Evolutionary conservation across 2,329 filamentous ascomycete species (phyloP).

Genomic region (Alternaria atra): DNA sequence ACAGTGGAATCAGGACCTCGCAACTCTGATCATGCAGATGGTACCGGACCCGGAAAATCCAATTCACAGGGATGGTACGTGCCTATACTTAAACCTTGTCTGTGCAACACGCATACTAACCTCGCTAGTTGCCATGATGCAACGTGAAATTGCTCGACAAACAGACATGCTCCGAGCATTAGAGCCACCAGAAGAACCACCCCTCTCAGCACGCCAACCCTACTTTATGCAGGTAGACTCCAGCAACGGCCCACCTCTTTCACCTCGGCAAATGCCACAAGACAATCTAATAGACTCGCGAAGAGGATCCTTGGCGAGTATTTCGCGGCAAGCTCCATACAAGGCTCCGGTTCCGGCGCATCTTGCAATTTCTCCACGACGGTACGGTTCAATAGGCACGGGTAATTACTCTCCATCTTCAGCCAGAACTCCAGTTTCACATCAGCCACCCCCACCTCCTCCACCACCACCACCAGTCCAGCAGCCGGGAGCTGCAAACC

Average conservation of each 20-base stretch:
- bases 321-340: slow-evolving; percentile 70
- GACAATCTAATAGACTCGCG: slow-evolving; percentile 73
- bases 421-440: slow-evolving; percentile 74
- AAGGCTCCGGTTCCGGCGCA: slow-evolving; percentile 83
- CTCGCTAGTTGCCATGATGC: slow-evolving; percentile 59
- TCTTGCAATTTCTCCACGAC: slow-evolving; percentile 78
- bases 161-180: slow-evolving; percentile 65
- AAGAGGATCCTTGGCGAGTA: slow-evolving; percentile 67
- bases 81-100: slow-evolving; percentile 32
- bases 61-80: slow-evolving; percentile 83
- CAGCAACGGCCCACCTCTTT: slow-evolving; percentile 74
- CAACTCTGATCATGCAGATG: slow-evolving; percentile 75
- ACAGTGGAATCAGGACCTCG: slow-evolving; percentile 85
- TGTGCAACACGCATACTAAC: slow-evolving; percentile 34
- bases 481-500: slow-evolving; percentile 65
- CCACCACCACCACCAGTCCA: slow-evolving; percentile 64
- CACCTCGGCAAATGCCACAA: slow-evolving; percentile 84
- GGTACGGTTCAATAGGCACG: slow-evolving; percentile 87
- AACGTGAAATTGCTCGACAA: slow-evolving; percentile 70
- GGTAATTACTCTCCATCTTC: slow-evolving; percentile 74
- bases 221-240: slow-evolving; percentile 55
- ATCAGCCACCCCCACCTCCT: slow-evolving; percentile 67
- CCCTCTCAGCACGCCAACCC: slow-evolving; percentile 63
- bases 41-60: slow-evolving; percentile 79
- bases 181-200: slow-evolving; percentile 70